These are phyloP conservation scores for Globisporangium apiculatum DNA, from an alignment of 352 stramenopile genomes.

Conservation along the genomic window DNA sequence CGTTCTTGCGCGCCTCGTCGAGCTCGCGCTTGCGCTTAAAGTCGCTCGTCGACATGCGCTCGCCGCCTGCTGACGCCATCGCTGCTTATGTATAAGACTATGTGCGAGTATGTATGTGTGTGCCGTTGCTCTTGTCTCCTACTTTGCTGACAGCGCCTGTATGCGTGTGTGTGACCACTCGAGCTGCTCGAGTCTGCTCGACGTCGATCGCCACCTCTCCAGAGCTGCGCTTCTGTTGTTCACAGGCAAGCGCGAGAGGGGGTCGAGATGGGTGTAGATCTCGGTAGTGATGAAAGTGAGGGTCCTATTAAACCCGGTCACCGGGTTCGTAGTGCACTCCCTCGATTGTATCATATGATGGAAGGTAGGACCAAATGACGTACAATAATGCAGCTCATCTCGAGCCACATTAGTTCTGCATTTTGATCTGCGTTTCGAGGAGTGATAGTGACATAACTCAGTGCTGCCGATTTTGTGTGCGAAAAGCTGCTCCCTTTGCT, in stretches of 20 bases:
- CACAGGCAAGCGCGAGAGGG: too few relatives aligned
- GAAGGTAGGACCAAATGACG: not conserved
- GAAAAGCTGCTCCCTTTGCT: too few relatives aligned
- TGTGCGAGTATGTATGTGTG: not conserved
- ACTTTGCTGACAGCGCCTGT: too few relatives aligned
- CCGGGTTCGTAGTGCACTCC: too few relatives aligned
- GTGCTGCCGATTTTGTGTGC: too few relatives aligned
- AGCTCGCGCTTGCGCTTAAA: conserved; percentile 88
- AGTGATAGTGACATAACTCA: too few relatives aligned
- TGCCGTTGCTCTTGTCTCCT: not conserved
- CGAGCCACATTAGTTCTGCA: too few relatives aligned
- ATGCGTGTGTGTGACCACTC: too few relatives aligned
- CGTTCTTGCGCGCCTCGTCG: conserved; percentile 87
- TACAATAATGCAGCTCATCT: too few relatives aligned
- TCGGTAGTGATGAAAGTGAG: not conserved
- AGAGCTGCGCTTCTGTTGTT: too few relatives aligned
- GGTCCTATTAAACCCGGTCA: not conserved
- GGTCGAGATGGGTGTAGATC: not conserved
- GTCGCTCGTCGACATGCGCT: conserved; percentile 70
- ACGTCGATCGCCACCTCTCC: too few relatives aligned
- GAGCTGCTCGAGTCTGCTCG: not conserved
- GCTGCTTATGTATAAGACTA: not conserved
- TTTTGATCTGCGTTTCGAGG: too few relatives aligned
- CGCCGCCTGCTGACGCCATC: conserved; percentile 57
- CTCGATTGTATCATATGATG: not conserved